Base-by-base conservation (phyloP, 352 stramenopile genomes). In the Phytophthora tentaculata region DNA sequence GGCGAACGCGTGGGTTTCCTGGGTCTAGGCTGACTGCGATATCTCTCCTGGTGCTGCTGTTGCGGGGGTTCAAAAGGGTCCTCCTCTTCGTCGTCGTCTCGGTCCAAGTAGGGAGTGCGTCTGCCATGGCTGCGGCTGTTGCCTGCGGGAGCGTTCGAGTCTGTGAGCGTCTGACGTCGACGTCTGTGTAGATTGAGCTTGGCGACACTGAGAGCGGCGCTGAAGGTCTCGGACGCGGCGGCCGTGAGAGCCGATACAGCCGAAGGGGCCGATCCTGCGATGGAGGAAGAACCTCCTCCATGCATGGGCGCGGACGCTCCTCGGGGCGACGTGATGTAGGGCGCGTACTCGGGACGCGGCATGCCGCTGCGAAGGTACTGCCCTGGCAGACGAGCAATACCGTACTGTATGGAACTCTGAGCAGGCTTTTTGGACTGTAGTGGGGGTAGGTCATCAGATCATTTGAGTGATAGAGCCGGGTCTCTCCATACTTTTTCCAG, bases 261-360 rank as follows among this genome's bases (percentile, higher is more conserved):
- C 19, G 67, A 76, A 13, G 73, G 61, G 26, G 71, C 48, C 16
- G 74, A 74, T 1, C 54, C 56, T 14, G 49, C 45, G 8, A 68
- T 35, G 32, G 67, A 55, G 14, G 64, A 53, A n/a, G n/a, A n/a
- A n/a, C n/a, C n/a, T 14, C 39, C 37, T 16, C 50, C 54, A 48
- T 55, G 41, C 48, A 47, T 49, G 60, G 73, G 54, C 29, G 53
- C 60, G 51, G 62, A 56, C 39, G 71, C 61, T 32, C 61, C 51
- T 37, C 71, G 67, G 22, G 74, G 74, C 24, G 71, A 79, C 56
- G 74, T 75, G 52, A 70, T 67, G 59, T 74, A 80, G 65, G 68
- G 73, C 72, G 67, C 78, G 68, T 73, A 79, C 55, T 80, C 70
- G 41, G 73, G 65, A 61, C 70, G 66, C 53, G 73, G 73, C 69